These are phyloP conservation scores for Penicillium macrosclerotiorum DNA, from an alignment of 495 filamentous ascomycete genomes.

Conservation along the genomic window DNA sequence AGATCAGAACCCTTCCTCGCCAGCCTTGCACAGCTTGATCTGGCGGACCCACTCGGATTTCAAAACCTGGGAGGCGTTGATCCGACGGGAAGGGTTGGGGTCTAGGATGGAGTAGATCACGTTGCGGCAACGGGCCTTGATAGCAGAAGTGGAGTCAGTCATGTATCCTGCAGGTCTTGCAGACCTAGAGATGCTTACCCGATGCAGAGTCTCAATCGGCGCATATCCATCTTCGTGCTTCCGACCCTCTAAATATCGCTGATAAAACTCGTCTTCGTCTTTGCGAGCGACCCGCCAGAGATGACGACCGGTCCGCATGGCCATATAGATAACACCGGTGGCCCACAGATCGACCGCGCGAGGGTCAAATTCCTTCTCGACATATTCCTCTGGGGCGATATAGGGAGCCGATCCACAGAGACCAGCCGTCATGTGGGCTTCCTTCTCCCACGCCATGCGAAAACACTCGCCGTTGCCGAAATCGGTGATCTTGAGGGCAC, in stretches of 20 bases:
- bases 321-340: conserved; percentile 99
- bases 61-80: conserved; percentile 93
- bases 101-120: conserved; percentile 98
- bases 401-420: conserved; percentile 96
- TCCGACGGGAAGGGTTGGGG: conserved; percentile 84
- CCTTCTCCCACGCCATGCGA: conserved; percentile 98
- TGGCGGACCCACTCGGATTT: conserved; percentile 98
- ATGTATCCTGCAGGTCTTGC: conserved; percentile 2
- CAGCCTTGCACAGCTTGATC: conserved; percentile 93
- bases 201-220: conserved; percentile 91
- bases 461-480: conserved; percentile 99
- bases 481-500: conserved; percentile 97
- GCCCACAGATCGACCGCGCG: conserved; percentile 97
- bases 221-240: conserved; percentile 92
- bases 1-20: conserved; percentile 80
- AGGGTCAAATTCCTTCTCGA: conserved; percentile 92
- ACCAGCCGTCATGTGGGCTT: conserved; percentile 96
- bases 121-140: conserved; percentile 91
- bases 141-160: conserved; percentile 32
- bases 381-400: conserved; percentile 96
- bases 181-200: conserved; percentile 61
- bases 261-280: conserved; percentile 96
- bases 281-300: conserved; percentile 94
- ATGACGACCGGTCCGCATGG: conserved; percentile 95
- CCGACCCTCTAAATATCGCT: conserved; percentile 85